Percentiles rank a stretch among this genome's conserved stretches.
Evolutionary conservation across 2,329 filamentous ascomycete genomes (phyloP).

Genomic region (Fusarium secorum): DNA sequence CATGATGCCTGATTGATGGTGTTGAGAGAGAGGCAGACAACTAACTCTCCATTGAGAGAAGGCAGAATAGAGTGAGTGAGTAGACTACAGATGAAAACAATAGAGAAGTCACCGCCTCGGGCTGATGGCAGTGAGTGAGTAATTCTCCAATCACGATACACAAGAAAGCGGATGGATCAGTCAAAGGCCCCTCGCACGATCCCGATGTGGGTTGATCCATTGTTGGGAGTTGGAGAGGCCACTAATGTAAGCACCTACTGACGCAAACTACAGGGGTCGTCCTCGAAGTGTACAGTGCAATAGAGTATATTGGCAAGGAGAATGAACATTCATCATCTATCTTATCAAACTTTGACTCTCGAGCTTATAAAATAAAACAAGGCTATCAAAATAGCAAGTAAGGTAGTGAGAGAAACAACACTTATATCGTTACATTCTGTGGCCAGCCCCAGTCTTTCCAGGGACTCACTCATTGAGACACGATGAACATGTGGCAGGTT

Average conservation of each 20-base stretch:
- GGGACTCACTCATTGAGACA: conserved; percentile 11
- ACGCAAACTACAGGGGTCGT: neutral
- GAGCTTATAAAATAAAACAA: neutral
- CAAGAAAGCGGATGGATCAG: conserved; percentile 30
- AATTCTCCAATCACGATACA: conserved; percentile 38
- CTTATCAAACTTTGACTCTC: neutral
- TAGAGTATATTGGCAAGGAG: neutral
- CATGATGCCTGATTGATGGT: conserved; percentile 34
- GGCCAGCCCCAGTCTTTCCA: conserved; percentile 19
- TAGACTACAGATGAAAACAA: neutral
- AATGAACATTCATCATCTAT: neutral
- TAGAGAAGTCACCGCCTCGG: conserved; percentile 26
- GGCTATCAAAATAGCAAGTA: neutral
- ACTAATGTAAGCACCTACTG: conserved; percentile 2
- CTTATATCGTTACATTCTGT: neutral
- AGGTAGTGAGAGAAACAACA: neutral
- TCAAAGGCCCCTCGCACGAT: conserved; percentile 23
- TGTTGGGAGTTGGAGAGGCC: conserved; percentile 8
- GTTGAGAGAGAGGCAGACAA: conserved; percentile 4
- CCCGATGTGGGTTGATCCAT: conserved; percentile 32
- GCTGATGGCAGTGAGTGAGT: conserved; percentile 8
- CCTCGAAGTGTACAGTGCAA: neutral
- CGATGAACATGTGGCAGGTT: conserved; percentile 11
- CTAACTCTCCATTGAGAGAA: conserved; percentile 6
- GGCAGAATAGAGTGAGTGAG: neutral